A percentile compares a stretch with the other conserved stretches of the same genome.
Evolutionary conservation across 441 rosid species (phyloP).

Genomic region (Syzygium syzygioides): DNA sequence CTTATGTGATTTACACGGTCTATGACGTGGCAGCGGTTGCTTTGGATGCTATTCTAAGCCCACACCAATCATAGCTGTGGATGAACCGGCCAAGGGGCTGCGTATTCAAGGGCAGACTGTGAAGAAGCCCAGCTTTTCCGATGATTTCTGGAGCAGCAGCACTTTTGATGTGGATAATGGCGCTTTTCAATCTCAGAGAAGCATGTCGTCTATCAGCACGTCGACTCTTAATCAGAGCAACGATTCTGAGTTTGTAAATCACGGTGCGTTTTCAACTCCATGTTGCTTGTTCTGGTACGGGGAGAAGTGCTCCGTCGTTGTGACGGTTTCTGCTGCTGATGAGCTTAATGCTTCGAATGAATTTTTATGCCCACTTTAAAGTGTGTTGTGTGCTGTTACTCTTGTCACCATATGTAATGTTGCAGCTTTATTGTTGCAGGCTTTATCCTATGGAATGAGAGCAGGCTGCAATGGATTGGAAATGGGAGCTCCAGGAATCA

Average conservation of each 20-base stretch:
- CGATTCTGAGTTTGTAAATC: slow-evolving; percentile 48
- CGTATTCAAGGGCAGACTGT: slow-evolving; percentile 49
- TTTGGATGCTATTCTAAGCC: slow-evolving; percentile 35
- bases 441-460: slow-evolving; percentile 32
- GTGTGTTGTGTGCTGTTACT: not conserved
- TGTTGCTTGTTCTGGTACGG: not conserved
- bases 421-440: slow-evolving; percentile 19
- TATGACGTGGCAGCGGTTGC: slow-evolving; percentile 48
- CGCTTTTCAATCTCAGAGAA: slow-evolving; percentile 35
- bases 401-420: not conserved
- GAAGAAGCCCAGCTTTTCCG: slow-evolving; percentile 34
- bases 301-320: not conserved
- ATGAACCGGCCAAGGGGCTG: slow-evolving; percentile 51
- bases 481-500: slow-evolving; percentile 15
- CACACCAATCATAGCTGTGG: slow-evolving; percentile 42
- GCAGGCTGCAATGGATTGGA: slow-evolving; percentile 37
- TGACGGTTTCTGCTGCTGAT: not conserved
- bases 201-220: slow-evolving; percentile 33
- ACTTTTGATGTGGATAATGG: slow-evolving; percentile 42
- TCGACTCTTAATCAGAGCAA: slow-evolving; percentile 25
- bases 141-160: slow-evolving; percentile 50
- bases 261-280: slow-evolving; percentile 23
- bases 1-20: slow-evolving; percentile 4
- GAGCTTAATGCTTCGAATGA: not conserved
- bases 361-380: not conserved